Evolutionary conservation across 192 early-diverging fungal genomes (phyloP), one percentile per base, ranked within the genome.

Genomic region (Chytriomyces sp.): DNA sequence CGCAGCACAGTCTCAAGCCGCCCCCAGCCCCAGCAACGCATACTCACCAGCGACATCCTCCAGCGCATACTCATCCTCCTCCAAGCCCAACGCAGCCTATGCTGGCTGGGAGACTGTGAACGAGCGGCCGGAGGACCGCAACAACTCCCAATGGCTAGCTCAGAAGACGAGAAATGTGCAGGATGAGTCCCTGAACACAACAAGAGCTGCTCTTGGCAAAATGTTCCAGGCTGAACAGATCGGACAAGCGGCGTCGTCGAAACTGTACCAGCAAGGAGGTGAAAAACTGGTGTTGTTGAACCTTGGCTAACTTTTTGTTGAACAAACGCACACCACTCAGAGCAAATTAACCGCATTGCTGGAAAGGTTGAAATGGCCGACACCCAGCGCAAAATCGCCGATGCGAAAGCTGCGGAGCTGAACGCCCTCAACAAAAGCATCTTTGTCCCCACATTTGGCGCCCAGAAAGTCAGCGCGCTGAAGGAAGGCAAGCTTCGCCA

Each of bases 401-500:
- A 80, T 48, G 79, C 85, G 4, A 87, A 89, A 63, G 80, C 84
- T 28, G 72, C 77, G 53, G 69, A 87, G 47, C 80, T 89, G 13
- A 84, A 84, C 43, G 76, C 86, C 0, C 71, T 88, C 18, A 87
- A 88, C 76, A 62, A 72, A 23, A 81, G 67, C 48, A 88, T 89
- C 78, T 69, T 87, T 62, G 47, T 89, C 53, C 87, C 87, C 9
- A 67, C 85, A 18, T 88, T 83, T 61, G 82, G 84, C 35, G 80
- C 69, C 68, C 69, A 64, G 64, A 84, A 87, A 62, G 80, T 83
- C 9, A 73, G 78, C 13, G 24, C 64, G 35, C 8, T 50, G 2
- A 80, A 70, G 64, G 85, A 89, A 76, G 77, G 78, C 20, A 47
- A 82, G 47, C 53, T 50, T 11, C n/a, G 50, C 44, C 74, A 78